These are phyloP conservation scores for Mycosarcoma maydis DNA, from an alignment of 1,284 basidiomycete species.

Conservation along the genomic window DNA sequence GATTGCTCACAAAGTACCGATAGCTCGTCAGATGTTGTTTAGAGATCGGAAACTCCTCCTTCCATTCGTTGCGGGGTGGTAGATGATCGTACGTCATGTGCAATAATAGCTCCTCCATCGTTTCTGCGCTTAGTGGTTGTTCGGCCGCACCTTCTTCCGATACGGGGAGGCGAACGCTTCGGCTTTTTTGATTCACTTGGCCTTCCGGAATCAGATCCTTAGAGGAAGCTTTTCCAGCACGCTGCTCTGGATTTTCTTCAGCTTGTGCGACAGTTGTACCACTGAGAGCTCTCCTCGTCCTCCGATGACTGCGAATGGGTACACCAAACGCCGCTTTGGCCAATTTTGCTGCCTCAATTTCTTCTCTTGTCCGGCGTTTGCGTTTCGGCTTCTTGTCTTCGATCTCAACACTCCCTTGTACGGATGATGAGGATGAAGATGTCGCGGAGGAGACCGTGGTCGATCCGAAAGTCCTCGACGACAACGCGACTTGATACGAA, in stretches of 20 bases:
- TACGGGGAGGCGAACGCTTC: too few species aligned
- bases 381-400: conserved; percentile 10
- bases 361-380: conserved; percentile 14
- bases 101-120: conserved; percentile 9
- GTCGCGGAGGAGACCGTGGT: not conserved
- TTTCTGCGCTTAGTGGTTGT: conserved; percentile 2
- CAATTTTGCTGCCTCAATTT: conserved; percentile 16
- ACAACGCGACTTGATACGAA: not conserved
- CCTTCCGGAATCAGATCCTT: too few species aligned
- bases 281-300: conserved; percentile 13
- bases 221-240: conserved; percentile 4
- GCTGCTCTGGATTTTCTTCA: not conserved
- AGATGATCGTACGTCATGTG: conserved; percentile 45
- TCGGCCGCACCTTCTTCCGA: conserved; percentile 1
- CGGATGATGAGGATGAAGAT: not conserved
- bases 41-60: conserved; percentile 26
- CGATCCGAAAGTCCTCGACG: conserved; percentile 13
- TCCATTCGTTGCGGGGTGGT: conserved; percentile 47
- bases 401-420: not conserved
- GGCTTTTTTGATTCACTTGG: too few species aligned
- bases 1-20: conserved; percentile 59
- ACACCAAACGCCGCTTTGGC: conserved; percentile 20
- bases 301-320: conserved; percentile 9
- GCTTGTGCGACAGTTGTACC: not conserved
- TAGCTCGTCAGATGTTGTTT: conserved; percentile 33